Evolutionary conservation across 2,329 filamentous ascomycete species (phyloP).

Genomic region (Helicocarpus griseus): DNA sequence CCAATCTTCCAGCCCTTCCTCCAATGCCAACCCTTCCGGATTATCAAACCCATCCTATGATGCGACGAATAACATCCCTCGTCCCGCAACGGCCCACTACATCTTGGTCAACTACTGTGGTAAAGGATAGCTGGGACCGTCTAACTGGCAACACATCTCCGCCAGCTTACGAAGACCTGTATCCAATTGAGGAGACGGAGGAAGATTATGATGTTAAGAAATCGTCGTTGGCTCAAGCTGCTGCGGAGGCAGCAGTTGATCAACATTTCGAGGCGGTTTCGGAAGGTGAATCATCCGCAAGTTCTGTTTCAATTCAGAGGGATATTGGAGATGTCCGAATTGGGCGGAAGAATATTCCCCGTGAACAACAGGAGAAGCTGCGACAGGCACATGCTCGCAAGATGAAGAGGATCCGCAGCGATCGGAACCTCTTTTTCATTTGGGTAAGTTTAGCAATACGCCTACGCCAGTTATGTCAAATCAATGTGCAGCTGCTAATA

Average conservation of each 20-base stretch:
- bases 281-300: constrained; percentile 3
- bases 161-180: constrained; percentile 72
- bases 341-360: constrained; percentile 33
- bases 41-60: constrained; percentile 64
- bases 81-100: constrained; percentile 57
- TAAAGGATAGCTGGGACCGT: constrained; percentile 51
- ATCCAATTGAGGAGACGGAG: constrained; percentile 40
- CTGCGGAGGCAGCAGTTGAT: constrained; percentile 35
- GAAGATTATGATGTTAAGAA: constrained; percentile 35
- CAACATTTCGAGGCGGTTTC: constrained; percentile 33
- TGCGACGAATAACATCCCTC: constrained; percentile 62
- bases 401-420: constrained; percentile 40
- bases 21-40: constrained; percentile 57
- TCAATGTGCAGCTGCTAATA: constrained; percentile 11
- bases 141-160: constrained; percentile 49
- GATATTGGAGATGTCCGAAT: constrained; percentile 34
- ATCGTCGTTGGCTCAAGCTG: constrained; percentile 32
- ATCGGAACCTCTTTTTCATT: constrained; percentile 45
- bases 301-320: constrained; percentile 12
- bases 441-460: constrained; percentile 34
- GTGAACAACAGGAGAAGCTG: constrained; percentile 38
- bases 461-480: background rate
- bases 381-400: constrained; percentile 37
- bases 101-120: constrained; percentile 23
- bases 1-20: constrained; percentile 51